Percentiles rank a stretch among this genome's conserved stretches.
phyloP scores from a whole-genome alignment of 495 filamentous ascomycete species.

The Physcia stellaris region DNA sequence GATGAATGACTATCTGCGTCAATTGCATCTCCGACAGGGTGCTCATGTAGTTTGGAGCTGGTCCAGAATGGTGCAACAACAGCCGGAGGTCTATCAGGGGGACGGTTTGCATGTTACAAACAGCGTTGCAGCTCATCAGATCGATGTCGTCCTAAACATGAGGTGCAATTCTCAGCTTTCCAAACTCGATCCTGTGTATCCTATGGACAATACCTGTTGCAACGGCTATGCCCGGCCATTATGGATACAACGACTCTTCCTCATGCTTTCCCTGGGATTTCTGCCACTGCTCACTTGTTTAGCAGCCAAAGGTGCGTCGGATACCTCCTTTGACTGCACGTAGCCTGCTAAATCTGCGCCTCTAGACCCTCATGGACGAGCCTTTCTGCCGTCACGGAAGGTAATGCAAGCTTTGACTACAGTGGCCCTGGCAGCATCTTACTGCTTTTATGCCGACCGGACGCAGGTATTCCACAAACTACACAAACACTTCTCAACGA shows the following conservation, averaged over 20 bases:
- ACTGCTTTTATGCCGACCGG: constrained; percentile 43
- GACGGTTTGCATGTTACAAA: constrained; percentile 41
- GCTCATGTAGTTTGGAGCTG: constrained; percentile 41
- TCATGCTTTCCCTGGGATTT: constrained; percentile 19
- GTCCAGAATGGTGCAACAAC: constrained; percentile 26
- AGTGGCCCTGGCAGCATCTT: constrained; percentile 27
- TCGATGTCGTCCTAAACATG: constrained; percentile 42
- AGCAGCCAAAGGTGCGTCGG: constrained; percentile 10
- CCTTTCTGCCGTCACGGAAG: constrained; percentile 13
- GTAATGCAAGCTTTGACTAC: constrained; percentile 17
- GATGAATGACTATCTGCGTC: constrained; percentile 41
- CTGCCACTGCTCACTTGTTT: constrained; percentile 18
- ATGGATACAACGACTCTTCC: constrained; percentile 19
- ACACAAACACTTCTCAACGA: constrained; percentile 33
- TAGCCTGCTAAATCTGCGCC: constrained; percentile 1
- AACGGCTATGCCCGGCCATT: constrained; percentile 25
- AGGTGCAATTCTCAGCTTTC: constrained; percentile 37
- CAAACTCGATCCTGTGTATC: constrained; percentile 21
- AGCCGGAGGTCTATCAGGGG: constrained; percentile 25
- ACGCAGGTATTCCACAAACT: constrained; percentile 40
- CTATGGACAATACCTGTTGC: constrained; percentile 46
- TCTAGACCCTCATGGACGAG: constrained; percentile 1
- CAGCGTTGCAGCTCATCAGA: constrained; percentile 30
- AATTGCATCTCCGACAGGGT: constrained; percentile 25
- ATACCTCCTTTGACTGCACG: neutral